These are phyloP conservation scores for Solanum hybrid DNA, from an alignment of 305 asterid species.

Conservation along the genomic window DNA sequence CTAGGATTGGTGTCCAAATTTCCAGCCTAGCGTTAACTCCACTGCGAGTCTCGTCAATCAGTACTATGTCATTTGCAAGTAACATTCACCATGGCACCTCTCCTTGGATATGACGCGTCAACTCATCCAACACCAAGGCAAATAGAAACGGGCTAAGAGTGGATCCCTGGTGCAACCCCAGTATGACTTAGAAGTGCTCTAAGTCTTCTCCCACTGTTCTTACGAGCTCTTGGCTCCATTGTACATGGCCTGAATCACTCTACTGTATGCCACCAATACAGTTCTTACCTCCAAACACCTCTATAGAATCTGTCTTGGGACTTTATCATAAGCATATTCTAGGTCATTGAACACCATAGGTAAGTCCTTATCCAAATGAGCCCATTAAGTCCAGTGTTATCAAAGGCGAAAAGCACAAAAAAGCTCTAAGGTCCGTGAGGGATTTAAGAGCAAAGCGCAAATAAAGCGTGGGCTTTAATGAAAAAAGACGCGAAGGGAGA, in stretches of 20 bases:
- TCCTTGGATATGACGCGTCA: neutral
- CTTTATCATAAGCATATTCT: neutral
- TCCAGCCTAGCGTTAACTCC: neutral
- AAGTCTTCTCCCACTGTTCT: neutral
- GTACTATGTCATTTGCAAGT: neutral
- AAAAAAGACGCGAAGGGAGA: no score
- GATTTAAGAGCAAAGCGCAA: no score
- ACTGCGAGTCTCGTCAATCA: neutral
- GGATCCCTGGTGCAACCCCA: neutral
- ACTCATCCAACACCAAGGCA: neutral
- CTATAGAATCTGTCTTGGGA: neutral
- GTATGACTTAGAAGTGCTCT: neutral
- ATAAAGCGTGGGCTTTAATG: no score
- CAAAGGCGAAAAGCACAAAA: no score
- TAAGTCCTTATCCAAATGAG: neutral
- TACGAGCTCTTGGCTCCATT: neutral
- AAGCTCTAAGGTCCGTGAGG: no score
- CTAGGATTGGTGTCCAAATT: neutral
- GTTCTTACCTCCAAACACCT: neutral
- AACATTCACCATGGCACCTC: neutral
- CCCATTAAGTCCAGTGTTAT: neutral
- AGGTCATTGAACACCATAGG: neutral
- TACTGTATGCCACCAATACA: neutral
- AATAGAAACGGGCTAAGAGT: neutral
- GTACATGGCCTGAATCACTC: neutral